phyloP scores from a whole-genome alignment of 768 basidiomycete genomes.

The Dictyophora rubrovolvata region DNA sequence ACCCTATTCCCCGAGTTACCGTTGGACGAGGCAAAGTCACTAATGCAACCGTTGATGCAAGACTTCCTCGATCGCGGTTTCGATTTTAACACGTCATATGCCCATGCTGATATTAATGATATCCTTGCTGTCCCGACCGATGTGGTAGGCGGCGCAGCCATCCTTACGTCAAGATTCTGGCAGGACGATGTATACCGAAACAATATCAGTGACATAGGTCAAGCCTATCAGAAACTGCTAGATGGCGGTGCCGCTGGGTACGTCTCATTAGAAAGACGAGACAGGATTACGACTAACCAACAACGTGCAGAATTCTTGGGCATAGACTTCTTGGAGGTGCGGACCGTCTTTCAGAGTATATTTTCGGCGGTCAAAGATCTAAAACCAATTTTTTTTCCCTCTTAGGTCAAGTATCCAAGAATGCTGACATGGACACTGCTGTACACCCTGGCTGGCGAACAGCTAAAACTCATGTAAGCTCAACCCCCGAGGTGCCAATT shows the following conservation, averaged over 20 bases:
- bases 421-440: slow-evolving; percentile 23
- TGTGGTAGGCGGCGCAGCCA: not conserved
- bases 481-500: not conserved
- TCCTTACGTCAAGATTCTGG: not conserved
- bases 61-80: not conserved
- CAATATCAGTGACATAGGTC: not conserved
- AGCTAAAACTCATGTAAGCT: slow-evolving; percentile 28
- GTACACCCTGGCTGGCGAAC: slow-evolving; percentile 27
- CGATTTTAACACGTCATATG: not conserved
- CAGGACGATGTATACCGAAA: not conserved
- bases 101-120: not conserved
- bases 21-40: not conserved
- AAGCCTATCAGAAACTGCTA: not conserved
- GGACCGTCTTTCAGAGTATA: too few relatives aligned
- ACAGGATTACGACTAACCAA: too few relatives aligned
- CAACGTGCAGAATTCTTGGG: not conserved
- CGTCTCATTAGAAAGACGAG: not conserved
- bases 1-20: not conserved
- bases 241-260: not conserved
- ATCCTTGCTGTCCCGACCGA: not conserved
- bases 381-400: too few relatives aligned
- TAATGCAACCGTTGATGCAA: not conserved
- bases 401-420: slow-evolving; percentile 24
- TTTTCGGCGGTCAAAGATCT: too few relatives aligned
- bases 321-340: not conserved